Conservation (phyloP, 2,329 filamentous ascomycete genomes). For the Xylaria multiplex region DNA sequence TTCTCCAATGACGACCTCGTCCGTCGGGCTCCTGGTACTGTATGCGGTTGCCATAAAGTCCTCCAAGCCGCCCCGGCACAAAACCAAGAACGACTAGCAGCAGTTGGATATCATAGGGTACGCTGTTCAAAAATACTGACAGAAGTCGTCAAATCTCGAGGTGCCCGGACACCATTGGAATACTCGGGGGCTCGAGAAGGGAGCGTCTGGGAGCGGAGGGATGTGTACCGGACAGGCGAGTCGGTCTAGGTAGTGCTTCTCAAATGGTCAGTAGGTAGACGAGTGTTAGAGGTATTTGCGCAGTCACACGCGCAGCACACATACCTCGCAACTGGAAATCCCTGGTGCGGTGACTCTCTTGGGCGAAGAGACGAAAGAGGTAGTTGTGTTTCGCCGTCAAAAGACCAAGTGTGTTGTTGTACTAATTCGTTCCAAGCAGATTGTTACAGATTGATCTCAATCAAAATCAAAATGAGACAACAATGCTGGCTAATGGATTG, state of each 20-base stretch:
- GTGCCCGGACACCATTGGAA: constrained; percentile 38
- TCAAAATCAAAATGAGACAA: constrained; percentile 42
- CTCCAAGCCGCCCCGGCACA: constrained; percentile 49
- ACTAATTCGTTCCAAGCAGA: constrained; percentile 38
- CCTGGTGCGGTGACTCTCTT: neutral
- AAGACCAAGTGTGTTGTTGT: constrained; percentile 19
- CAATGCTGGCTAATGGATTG: constrained; percentile 42
- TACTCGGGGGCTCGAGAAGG: constrained; percentile 24
- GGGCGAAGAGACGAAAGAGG: neutral
- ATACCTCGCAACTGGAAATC: constrained; percentile 29
- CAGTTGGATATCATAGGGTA: constrained; percentile 45
- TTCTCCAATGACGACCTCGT: constrained; percentile 40
- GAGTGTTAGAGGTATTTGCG: constrained; percentile 1
- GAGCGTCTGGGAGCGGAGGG: constrained; percentile 12
- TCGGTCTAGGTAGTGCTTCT: constrained; percentile 25
- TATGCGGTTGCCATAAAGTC: constrained; percentile 50
- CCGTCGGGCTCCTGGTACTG: constrained; percentile 52
- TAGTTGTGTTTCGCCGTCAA: constrained; percentile 14
- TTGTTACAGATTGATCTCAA: constrained; percentile 41
- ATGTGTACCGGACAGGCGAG: constrained; percentile 30
- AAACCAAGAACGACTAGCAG: constrained; percentile 44
- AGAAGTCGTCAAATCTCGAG: constrained; percentile 35
- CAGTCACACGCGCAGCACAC: constrained; percentile 9
- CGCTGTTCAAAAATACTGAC: constrained; percentile 29
- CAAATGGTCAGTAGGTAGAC: constrained; percentile 1